Percentiles rank a stretch among this genome's conserved stretches.
These are phyloP conservation scores for Leccinum sublutescens DNA, from an alignment of 768 basidiomycete species.

Conservation along the genomic window DNA sequence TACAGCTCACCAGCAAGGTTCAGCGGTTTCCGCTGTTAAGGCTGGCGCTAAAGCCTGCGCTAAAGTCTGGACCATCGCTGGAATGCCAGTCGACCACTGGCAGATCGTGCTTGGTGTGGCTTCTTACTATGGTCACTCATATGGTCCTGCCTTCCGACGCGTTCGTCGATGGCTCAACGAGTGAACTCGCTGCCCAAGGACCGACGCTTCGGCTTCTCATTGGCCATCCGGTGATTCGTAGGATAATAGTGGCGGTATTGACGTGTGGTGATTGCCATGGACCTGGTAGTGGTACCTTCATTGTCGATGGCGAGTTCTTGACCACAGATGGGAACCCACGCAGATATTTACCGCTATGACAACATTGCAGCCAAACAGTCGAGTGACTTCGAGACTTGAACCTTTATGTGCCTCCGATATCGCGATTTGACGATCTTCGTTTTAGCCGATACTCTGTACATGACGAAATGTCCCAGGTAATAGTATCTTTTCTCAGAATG, in stretches of 20 bases:
- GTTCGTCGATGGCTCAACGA: conserved; percentile 29
- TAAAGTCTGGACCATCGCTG: not conserved
- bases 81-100: not conserved
- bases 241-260: not conserved
- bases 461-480: not conserved
- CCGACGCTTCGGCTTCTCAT: not conserved
- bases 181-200: not conserved
- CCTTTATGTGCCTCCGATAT: not conserved
- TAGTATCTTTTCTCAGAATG: not conserved
- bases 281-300: not conserved
- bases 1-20: not conserved
- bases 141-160: conserved; percentile 27
- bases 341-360: not conserved
- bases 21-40: not conserved
- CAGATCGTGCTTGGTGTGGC: conserved; percentile 52
- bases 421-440: not conserved
- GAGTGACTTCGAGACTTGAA: not conserved
- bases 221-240: not conserved
- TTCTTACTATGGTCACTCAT: conserved; percentile 2
- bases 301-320: not conserved
- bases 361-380: not conserved
- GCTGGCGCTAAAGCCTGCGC: not conserved
- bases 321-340: not conserved
- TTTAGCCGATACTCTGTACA: not conserved
- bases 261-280: not conserved